Conservation (phyloP, 2,329 filamentous ascomycete genomes). For the Trichophyton simii region DNA sequence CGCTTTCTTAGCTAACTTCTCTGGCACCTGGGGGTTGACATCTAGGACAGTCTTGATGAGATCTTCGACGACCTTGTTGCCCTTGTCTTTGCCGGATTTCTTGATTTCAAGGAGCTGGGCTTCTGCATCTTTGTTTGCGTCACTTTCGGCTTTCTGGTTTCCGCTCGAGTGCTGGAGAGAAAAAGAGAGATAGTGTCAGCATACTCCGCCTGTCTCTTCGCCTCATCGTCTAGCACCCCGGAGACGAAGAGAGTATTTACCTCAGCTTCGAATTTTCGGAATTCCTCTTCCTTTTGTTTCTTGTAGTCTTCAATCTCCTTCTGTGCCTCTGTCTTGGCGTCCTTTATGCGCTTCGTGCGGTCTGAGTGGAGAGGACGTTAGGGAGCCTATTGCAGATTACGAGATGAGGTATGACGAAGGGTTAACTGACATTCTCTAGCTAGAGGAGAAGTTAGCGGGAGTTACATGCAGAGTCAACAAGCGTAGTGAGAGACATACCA, state of each 20-base stretch:
- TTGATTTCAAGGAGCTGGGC: constrained; percentile 71
- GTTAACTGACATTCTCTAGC: constrained; percentile 68
- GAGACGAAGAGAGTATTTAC: constrained; percentile 29
- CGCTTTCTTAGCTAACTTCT: constrained; percentile 22
- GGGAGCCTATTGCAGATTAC: background rate
- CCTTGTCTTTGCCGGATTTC: constrained; percentile 63
- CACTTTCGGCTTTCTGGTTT: constrained; percentile 69
- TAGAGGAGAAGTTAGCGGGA: constrained; percentile 25
- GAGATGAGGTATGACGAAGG: background rate
- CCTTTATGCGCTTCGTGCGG: constrained; percentile 93
- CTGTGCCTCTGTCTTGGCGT: constrained; percentile 90
- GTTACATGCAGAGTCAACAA: background rate
- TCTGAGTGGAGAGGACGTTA: constrained; percentile 36
- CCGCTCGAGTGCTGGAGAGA: constrained; percentile 67
- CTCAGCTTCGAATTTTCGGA: constrained; percentile 83
- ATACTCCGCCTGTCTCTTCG: constrained; percentile 46
- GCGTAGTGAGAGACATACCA: constrained; percentile 44
- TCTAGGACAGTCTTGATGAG: constrained; percentile 75
- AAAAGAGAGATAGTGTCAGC: background rate
- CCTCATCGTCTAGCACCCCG: constrained; percentile 46
- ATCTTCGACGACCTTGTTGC: constrained; percentile 67
- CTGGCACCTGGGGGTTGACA: constrained; percentile 58
- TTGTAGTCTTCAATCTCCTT: constrained; percentile 95
- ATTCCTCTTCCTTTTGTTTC: constrained; percentile 81
- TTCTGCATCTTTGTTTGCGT: constrained; percentile 70